Evolutionary conservation across 306 rosid species (phyloP), one percentile per base, ranked within the genome.

Genomic region (Castanea mollissima): DNA sequence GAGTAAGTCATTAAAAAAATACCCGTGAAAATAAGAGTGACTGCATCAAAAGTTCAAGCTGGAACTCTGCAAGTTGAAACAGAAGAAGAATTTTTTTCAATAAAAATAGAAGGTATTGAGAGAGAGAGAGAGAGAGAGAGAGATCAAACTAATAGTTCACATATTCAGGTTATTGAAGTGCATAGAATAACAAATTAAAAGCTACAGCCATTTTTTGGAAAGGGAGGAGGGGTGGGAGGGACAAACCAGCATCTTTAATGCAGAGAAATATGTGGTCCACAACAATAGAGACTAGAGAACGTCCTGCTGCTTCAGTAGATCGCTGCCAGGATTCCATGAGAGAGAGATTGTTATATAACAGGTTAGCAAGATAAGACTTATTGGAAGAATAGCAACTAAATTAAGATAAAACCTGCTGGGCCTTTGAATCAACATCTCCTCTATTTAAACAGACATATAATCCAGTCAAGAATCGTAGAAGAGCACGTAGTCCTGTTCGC

Each of bases 221-320:
- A 62, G 73, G 71, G 76, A 62, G 73, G 69, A 73, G 70, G 76
- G 69, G 81, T 67, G 78, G 67, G 74, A 69, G 81, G 73, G 78
- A 86, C 97, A 41, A 78, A 93, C 98, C 98, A 44, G 93, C 76
- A 78, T 93, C 98, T 86, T 90, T 92, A 73, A 93, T 88, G 85
- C 98, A 87, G 34, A 93, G 89, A 90, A 93, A 93, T 88, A 93
- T 87, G 87, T 93, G 98, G 85, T 93, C 98, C 79, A 90, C 95
- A 16, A 90, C 88, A 79, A 91, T 84, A 49, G 98, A 91, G 78
- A 93, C 92, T 52, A 93, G 90, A 82, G 97, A 93, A 70, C 90
- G 84, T 63, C 93, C 96, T 46, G 98, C 98, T 76, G 93, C 95
- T 86, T 93, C 92, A 38, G 90, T 90, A 58, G 97, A 89, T 55